A percentile compares a stretch with the other conserved stretches of the same genome.
Evolutionary conservation across 1,284 basidiomycete species (phyloP).

Genomic region (Pisolithus thermaeus): DNA sequence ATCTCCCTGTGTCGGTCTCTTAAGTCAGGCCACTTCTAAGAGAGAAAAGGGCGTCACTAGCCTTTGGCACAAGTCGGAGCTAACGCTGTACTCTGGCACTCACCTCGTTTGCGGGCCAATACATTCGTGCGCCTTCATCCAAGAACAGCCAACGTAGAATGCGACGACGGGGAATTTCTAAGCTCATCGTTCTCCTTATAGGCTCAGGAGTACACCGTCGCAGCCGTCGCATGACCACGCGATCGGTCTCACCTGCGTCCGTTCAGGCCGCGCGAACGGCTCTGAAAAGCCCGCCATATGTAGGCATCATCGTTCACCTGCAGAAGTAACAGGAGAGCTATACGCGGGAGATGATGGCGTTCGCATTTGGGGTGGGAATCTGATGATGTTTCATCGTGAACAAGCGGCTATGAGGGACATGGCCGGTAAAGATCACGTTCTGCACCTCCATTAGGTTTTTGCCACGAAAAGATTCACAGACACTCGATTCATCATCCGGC

Average conservation of each 20-base stretch:
- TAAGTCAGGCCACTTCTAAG: too few relatives aligned
- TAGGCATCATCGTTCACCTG: slow-evolving; percentile 44
- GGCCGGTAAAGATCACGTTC: slow-evolving; percentile 34
- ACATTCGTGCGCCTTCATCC: slow-evolving; percentile 24
- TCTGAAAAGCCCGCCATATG: slow-evolving; percentile 38
- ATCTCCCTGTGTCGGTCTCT: too few relatives aligned
- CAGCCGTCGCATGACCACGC: slow-evolving; percentile 1
- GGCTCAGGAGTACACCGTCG: too few relatives aligned
- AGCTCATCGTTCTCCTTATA: not conserved
- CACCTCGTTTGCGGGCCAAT: slow-evolving; percentile 23
- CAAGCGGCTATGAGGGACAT: slow-evolving; percentile 45
- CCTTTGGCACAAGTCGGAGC: too few relatives aligned
- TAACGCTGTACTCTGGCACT: slow-evolving; percentile 13
- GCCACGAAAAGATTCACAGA: slow-evolving; percentile 36
- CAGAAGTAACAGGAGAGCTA: slow-evolving; percentile 36
- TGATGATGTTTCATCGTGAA: slow-evolving; percentile 47
- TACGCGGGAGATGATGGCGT: slow-evolving; percentile 39
- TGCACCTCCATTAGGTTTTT: slow-evolving; percentile 47
- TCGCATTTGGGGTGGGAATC: slow-evolving; percentile 44
- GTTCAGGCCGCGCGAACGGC: slow-evolving; percentile 20
- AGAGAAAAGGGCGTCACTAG: too few relatives aligned
- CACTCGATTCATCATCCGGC: slow-evolving; percentile 25
- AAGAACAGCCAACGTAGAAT: not conserved
- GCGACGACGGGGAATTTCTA: not conserved
- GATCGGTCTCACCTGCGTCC: slow-evolving; percentile 41